Conservation (phyloP, 345 rosid species). For the Angophora floribunda region DNA sequence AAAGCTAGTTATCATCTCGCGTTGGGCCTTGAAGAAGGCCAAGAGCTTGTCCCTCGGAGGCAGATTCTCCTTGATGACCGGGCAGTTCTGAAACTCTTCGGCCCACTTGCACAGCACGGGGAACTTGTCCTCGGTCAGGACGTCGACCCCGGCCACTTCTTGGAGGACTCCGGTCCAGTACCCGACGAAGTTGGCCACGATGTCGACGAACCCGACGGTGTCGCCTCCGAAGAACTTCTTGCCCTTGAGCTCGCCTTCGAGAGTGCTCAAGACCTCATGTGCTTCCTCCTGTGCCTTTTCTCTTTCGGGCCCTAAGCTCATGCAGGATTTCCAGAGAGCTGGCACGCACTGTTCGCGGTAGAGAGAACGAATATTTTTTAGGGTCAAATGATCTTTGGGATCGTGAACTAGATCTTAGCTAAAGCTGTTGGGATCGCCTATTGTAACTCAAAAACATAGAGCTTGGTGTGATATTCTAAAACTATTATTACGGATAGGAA, state of each 20-base stretch:
- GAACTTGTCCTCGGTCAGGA: slow-evolving; percentile 31
- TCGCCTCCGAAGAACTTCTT: slow-evolving; percentile 56
- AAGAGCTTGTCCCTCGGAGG: slow-evolving; percentile 24
- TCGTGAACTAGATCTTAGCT: neutral
- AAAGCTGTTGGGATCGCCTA: neutral
- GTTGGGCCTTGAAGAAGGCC: slow-evolving; percentile 1
- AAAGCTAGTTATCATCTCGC: neutral
- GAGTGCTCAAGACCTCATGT: slow-evolving; percentile 9
- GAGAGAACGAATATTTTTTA: neutral
- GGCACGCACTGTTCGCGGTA: slow-evolving; percentile 4
- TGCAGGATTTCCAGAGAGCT: slow-evolving; percentile 14
- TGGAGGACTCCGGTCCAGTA: slow-evolving; percentile 21
- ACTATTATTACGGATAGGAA: too few species aligned
- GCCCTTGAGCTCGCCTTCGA: slow-evolving; percentile 40
- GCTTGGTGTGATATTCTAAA: neutral
- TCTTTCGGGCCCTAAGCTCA: slow-evolving; percentile 11
- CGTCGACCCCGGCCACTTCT: slow-evolving; percentile 21
- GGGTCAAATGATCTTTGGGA: neutral
- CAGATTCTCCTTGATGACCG: slow-evolving; percentile 22
- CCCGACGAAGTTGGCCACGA: slow-evolving; percentile 23
- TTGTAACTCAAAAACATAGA: neutral
- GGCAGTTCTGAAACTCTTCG: slow-evolving; percentile 8
- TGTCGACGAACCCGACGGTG: slow-evolving; percentile 41
- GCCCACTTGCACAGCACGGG: slow-evolving; percentile 28
- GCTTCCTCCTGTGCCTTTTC: slow-evolving; percentile 27